These are phyloP conservation scores for Linnemannia zychae DNA, from an alignment of 192 early-diverging fungal species.

Conservation along the genomic window DNA sequence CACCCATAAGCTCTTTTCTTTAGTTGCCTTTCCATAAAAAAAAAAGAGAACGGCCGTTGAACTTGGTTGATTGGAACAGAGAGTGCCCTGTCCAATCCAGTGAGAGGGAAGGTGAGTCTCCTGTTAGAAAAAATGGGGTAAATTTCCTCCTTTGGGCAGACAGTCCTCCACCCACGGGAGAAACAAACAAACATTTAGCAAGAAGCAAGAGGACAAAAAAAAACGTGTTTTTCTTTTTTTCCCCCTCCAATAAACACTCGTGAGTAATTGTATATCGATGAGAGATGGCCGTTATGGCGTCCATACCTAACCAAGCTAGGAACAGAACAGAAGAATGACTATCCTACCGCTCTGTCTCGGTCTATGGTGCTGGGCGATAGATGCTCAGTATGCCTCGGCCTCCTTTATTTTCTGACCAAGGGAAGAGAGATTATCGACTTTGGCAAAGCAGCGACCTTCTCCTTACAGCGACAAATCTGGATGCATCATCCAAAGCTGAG, in stretches of 20 bases:
- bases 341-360: not conserved
- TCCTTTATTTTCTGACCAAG: not conserved
- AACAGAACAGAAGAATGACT: not conserved
- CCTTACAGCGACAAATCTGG: too few species aligned
- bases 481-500: too few species aligned
- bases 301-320: not conserved
- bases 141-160: too few species aligned
- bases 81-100: too few species aligned
- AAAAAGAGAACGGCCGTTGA: too few species aligned
- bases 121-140: too few species aligned
- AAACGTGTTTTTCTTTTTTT: not conserved
- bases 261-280: not conserved
- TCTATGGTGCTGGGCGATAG: too few species aligned
- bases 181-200: not conserved
- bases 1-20: not conserved
- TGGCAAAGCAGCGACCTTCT: too few species aligned
- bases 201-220: not conserved
- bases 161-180: not conserved
- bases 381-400: too few species aligned
- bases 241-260: too few species aligned
- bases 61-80: too few species aligned
- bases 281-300: constrained; percentile 3
- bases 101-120: too few species aligned
- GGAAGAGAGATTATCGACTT: not conserved
- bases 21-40: not conserved